Evolutionary conservation across 331 rosid genomes (phyloP).

Genomic region (Rosa hybrid): DNA sequence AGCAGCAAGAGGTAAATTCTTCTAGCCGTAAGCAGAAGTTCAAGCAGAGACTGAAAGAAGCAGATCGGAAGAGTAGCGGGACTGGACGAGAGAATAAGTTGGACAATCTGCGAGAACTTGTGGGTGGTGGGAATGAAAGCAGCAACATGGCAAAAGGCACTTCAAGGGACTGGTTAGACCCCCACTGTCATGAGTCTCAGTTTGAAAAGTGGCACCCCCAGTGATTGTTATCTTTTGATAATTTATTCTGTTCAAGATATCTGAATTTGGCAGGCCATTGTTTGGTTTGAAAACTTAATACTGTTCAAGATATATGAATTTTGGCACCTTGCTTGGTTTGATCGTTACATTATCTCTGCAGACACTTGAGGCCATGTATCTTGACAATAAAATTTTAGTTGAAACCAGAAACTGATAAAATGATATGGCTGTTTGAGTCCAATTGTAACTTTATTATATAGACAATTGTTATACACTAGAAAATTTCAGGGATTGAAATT

Average conservation of each 20-base stretch:
- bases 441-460: not conserved
- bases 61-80: conserved; percentile 64
- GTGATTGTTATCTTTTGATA: conserved; percentile 20
- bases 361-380: conserved; percentile 36
- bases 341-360: conserved; percentile 18
- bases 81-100: conserved; percentile 82
- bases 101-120: conserved; percentile 86
- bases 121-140: conserved; percentile 63
- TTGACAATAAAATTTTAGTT: conserved; percentile 29
- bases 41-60: conserved; percentile 91
- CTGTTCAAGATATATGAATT: conserved; percentile 14
- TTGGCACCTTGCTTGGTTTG: not conserved
- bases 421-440: not conserved
- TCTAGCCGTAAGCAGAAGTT: conserved; percentile 68
- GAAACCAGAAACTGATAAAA: conserved; percentile 19
- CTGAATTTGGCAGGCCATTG: conserved; percentile 1
- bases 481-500: not conserved
- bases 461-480: not conserved
- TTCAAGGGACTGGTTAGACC: conserved; percentile 88
- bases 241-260: conserved; percentile 13
- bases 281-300: conserved; percentile 1
- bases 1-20: conserved; percentile 62
- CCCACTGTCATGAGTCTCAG: conserved; percentile 88
- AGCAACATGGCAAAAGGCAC: conserved; percentile 53
- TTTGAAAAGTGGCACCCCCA: conserved; percentile 64